Percentiles rank a stretch among this genome's conserved stretches.
Conservation (phyloP, 306 rosid species). For the Comarum palustre region DNA sequence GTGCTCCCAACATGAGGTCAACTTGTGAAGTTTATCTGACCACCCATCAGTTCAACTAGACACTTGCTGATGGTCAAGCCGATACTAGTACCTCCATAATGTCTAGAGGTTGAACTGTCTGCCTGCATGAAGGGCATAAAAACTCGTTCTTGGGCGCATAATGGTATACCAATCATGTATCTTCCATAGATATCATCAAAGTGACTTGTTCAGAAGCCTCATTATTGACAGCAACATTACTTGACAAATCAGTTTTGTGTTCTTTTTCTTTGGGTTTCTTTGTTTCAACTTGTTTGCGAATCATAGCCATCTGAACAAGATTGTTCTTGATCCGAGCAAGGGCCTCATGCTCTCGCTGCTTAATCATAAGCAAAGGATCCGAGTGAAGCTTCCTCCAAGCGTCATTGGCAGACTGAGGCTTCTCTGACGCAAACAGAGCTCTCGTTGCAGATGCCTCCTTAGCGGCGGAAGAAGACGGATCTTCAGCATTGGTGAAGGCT, state of each 20-base stretch:
- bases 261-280: constrained; percentile 24
- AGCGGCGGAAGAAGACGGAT: too few species aligned
- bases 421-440: constrained; percentile 84
- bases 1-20: constrained; percentile 88
- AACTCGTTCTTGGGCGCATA: constrained; percentile 70
- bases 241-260: constrained; percentile 44
- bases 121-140: constrained; percentile 97
- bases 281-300: constrained; percentile 56
- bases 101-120: constrained; percentile 94
- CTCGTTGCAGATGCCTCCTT: constrained; percentile 53
- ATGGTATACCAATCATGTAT: constrained; percentile 96
- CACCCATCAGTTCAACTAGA: constrained; percentile 92
- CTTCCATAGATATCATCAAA: constrained; percentile 85
- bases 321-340: constrained; percentile 74
- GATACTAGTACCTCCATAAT: constrained; percentile 96
- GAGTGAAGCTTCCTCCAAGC: constrained; percentile 94
- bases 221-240: constrained; percentile 25
- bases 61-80: constrained; percentile 98
- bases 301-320: constrained; percentile 91
- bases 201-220: constrained; percentile 63
- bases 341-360: constrained; percentile 90
- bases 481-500: too few species aligned
- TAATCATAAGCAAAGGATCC: constrained; percentile 90
- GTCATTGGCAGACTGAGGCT: constrained; percentile 91
- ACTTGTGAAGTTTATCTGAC: constrained; percentile 73